Percentiles rank a stretch among this genome's conserved stretches.
These are phyloP conservation scores for Ophiocordyceps camponoti-saundersi DNA, from an alignment of 2,329 filamentous ascomycete genomes.

Conservation along the genomic window DNA sequence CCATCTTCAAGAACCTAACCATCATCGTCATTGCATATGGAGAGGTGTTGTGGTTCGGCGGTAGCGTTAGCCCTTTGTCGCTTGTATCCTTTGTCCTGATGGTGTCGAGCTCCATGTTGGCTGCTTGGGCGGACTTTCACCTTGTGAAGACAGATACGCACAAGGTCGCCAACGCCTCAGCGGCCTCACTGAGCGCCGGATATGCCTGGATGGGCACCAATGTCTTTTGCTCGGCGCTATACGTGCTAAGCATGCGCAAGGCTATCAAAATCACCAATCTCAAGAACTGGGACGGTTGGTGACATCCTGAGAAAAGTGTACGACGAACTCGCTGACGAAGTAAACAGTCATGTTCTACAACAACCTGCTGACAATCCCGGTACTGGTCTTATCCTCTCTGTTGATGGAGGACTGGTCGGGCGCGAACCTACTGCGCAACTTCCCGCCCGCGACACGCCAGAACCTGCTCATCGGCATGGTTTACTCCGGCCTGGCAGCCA, in stretches of 20 bases:
- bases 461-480: slow-evolving; percentile 75
- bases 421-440: slow-evolving; percentile 71
- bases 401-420: slow-evolving; percentile 84
- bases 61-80: slow-evolving; percentile 71
- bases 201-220: slow-evolving; percentile 98
- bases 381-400: slow-evolving; percentile 68
- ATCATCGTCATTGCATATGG: slow-evolving; percentile 98
- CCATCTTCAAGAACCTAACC: slow-evolving; percentile 99
- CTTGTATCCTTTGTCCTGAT: slow-evolving; percentile 92
- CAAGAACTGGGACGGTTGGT: slow-evolving; percentile 97
- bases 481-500: slow-evolving; percentile 79
- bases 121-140: slow-evolving; percentile 93
- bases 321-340: background rate
- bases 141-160: slow-evolving; percentile 57
- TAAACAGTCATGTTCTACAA: slow-evolving; percentile 97
- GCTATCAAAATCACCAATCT: slow-evolving; percentile 99
- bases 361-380: slow-evolving; percentile 90
- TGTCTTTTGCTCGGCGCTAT: slow-evolving; percentile 84
- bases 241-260: slow-evolving; percentile 88
- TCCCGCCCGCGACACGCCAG: slow-evolving; percentile 67
- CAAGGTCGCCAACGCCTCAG: slow-evolving; percentile 51
- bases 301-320: too few species aligned
- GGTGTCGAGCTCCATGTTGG: slow-evolving; percentile 86
- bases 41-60: slow-evolving; percentile 96
- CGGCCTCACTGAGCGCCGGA: slow-evolving; percentile 82